Evolutionary conservation across 495 filamentous ascomycete species (phyloP).

Genomic region (Parmelia sp.): DNA sequence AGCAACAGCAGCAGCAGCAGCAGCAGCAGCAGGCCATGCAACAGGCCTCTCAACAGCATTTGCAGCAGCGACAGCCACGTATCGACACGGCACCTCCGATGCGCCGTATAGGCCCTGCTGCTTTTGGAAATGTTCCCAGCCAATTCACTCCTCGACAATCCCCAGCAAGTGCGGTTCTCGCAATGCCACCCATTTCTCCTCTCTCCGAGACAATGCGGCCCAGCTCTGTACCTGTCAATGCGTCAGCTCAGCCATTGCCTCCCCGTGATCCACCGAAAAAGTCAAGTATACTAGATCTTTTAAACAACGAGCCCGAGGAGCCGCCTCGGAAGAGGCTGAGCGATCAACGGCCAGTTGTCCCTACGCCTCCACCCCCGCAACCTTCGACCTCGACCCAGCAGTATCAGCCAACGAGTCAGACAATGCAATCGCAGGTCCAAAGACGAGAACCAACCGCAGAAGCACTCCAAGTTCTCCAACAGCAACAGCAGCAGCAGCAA

Average conservation of each 20-base stretch:
- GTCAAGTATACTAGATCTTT: slow-evolving; percentile 53
- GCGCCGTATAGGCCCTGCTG: slow-evolving; percentile 14
- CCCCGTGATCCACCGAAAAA: slow-evolving; percentile 49
- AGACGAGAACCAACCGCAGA: slow-evolving; percentile 17
- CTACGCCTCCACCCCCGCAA: slow-evolving; percentile 23
- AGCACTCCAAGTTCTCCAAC: neutral
- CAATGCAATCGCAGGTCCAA: slow-evolving; percentile 12
- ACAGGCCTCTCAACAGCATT: slow-evolving; percentile 17
- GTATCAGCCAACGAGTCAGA: slow-evolving; percentile 20
- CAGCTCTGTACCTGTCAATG: slow-evolving; percentile 32
- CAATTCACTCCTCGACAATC: slow-evolving; percentile 20
- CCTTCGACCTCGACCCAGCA: neutral
- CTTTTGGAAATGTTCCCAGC: slow-evolving; percentile 5
- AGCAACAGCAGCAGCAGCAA: slow-evolving; percentile 21
- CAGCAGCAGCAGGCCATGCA: slow-evolving; percentile 21
- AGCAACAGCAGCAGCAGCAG: slow-evolving; percentile 7
- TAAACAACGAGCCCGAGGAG: slow-evolving; percentile 54
- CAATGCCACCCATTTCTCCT: slow-evolving; percentile 34
- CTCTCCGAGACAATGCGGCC: slow-evolving; percentile 38
- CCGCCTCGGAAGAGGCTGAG: slow-evolving; percentile 44
- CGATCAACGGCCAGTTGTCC: slow-evolving; percentile 16
- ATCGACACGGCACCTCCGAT: slow-evolving; percentile 16
- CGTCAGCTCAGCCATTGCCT: slow-evolving; percentile 29
- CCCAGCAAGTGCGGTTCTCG: slow-evolving; percentile 30
- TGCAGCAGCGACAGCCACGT: slow-evolving; percentile 14